A percentile compares a stretch with the other conserved stretches of the same genome.
Evolutionary conservation across 2,329 filamentous ascomycete species (phyloP).

Genomic region (Penicillium sp.): DNA sequence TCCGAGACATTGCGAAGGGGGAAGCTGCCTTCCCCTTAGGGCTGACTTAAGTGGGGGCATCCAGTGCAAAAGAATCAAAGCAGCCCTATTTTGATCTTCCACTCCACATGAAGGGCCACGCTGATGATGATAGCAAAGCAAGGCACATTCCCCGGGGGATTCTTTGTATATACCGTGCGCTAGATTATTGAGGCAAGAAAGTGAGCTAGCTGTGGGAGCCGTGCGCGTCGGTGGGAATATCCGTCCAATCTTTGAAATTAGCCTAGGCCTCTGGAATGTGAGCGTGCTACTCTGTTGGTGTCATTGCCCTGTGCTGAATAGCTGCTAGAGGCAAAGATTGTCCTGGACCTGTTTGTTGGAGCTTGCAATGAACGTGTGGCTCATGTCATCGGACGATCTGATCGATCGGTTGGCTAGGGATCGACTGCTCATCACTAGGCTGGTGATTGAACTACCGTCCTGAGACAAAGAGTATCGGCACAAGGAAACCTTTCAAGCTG

Average conservation of each 20-base stretch:
- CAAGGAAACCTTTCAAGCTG: neutral
- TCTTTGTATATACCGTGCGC: neutral
- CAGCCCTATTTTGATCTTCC: neutral
- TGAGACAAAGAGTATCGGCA: neutral
- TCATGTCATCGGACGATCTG: neutral
- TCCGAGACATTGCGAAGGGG: neutral
- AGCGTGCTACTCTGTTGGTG: constrained; percentile 1
- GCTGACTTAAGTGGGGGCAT: neutral
- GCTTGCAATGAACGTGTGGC: neutral
- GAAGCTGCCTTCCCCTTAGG: neutral
- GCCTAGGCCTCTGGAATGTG: constrained; percentile 1
- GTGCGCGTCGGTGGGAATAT: neutral
- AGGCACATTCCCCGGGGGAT: neutral
- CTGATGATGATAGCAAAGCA: neutral
- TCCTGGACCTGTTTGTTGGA: neutral
- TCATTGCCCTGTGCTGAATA: neutral
- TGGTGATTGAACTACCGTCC: neutral
- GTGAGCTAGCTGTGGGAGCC: neutral
- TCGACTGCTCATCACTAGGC: neutral
- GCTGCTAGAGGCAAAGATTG: neutral
- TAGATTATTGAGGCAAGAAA: neutral
- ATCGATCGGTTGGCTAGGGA: neutral
- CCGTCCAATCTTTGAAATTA: neutral
- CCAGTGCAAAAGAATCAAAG: neutral
- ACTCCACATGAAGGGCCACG: neutral